These are phyloP conservation scores for Syzygium syzygioides DNA, from an alignment of 441 rosid species.

Conservation along the genomic window DNA sequence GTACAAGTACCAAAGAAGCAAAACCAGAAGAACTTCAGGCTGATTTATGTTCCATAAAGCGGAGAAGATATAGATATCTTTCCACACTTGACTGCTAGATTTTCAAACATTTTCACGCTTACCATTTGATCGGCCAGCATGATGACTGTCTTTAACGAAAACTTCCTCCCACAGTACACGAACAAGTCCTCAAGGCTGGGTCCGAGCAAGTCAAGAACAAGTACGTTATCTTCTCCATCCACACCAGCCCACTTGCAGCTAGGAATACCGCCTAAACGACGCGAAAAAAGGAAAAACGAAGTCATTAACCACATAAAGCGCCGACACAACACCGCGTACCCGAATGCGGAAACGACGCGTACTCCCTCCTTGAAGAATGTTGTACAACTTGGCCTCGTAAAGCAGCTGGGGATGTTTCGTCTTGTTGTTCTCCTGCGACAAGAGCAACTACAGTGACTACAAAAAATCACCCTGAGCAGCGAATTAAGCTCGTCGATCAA, in stretches of 20 bases:
- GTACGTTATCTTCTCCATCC: slow-evolving; percentile 44
- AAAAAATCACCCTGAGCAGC: background rate
- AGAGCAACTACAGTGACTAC: background rate
- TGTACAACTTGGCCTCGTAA: slow-evolving; percentile 71
- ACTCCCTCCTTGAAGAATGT: slow-evolving; percentile 82
- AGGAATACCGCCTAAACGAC: slow-evolving; percentile 41
- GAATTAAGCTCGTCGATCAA: background rate
- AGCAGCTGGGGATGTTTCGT: slow-evolving; percentile 81
- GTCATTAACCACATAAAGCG: background rate
- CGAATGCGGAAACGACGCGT: slow-evolving; percentile 1
- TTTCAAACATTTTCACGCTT: background rate
- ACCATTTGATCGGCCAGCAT: slow-evolving; percentile 75
- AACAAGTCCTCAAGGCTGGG: slow-evolving; percentile 63
- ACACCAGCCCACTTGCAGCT: slow-evolving; percentile 49
- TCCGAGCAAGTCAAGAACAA: slow-evolving; percentile 55
- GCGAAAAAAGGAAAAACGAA: background rate
- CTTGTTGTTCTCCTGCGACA: slow-evolving; percentile 53
- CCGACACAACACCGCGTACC: background rate
- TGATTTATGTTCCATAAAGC: background rate
- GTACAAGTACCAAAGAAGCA: background rate
- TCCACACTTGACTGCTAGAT: background rate
- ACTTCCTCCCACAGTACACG: slow-evolving; percentile 57
- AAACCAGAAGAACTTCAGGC: background rate
- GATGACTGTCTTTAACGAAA: slow-evolving; percentile 49
- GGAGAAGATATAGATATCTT: background rate